These are phyloP conservation scores for Termitomyces sp. DNA, from an alignment of 768 basidiomycete genomes.

Conservation along the genomic window DNA sequence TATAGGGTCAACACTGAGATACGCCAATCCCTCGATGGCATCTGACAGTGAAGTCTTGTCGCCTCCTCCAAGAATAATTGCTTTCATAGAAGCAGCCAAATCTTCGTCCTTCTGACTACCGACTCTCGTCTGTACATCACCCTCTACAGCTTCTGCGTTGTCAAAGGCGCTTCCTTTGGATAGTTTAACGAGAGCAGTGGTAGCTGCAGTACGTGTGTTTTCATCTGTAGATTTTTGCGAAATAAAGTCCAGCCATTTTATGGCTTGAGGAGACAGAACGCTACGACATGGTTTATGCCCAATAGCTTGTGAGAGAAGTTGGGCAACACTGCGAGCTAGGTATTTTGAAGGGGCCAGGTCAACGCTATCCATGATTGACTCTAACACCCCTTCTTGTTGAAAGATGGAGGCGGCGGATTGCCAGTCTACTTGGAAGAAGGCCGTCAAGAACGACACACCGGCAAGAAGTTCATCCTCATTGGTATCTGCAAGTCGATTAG, in stretches of 20 bases:
- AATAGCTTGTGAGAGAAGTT: constrained; percentile 69
- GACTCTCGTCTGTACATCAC: constrained; percentile 7
- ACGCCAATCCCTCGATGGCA: constrained; percentile 81
- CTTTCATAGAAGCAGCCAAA: constrained; percentile 51
- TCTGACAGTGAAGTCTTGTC: constrained; percentile 45
- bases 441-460: constrained; percentile 64
- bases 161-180: constrained; percentile 51
- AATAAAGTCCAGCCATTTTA: constrained; percentile 63
- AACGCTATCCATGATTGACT: constrained; percentile 61
- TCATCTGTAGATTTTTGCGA: constrained; percentile 41
- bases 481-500: constrained; percentile 47
- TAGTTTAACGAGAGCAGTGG: constrained; percentile 76
- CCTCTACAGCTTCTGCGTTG: constrained; percentile 23
- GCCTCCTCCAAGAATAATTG: constrained; percentile 38
- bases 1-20: constrained; percentile 59
- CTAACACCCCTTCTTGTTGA: constrained; percentile 52
- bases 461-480: constrained; percentile 46
- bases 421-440: constrained; percentile 81
- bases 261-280: constrained; percentile 47
- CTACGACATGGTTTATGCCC: constrained; percentile 70
- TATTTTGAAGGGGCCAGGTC: constrained; percentile 51
- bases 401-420: constrained; percentile 62
- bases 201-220: constrained; percentile 52
- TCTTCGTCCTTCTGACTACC: constrained; percentile 30
- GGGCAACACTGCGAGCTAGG: constrained; percentile 58